Evolutionary conservation across 2,329 filamentous ascomycete species (phyloP).

Genomic region (Metarhizium sp.): DNA sequence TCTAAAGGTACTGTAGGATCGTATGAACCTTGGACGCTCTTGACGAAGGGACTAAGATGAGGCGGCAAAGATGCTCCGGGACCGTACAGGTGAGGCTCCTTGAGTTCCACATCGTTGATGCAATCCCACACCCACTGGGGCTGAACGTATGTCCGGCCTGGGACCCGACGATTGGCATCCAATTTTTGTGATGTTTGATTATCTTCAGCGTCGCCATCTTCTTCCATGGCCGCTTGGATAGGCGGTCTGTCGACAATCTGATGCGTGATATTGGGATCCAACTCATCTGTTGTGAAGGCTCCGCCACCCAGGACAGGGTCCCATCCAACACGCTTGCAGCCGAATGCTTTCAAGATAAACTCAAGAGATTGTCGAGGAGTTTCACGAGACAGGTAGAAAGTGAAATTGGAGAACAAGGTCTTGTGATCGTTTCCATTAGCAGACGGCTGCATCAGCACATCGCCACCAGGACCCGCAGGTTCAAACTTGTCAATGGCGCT

Average conservation of each 20-base stretch:
- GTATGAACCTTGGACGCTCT: constrained; percentile 76
- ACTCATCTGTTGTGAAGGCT: constrained; percentile 83
- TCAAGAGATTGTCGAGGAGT: constrained; percentile 84
- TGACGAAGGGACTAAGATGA: constrained; percentile 93
- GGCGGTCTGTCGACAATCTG: constrained; percentile 90
- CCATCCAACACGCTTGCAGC: constrained; percentile 94
- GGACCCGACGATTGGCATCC: constrained; percentile 61
- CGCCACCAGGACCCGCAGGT: constrained; percentile 72
- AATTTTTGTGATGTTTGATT: constrained; percentile 54
- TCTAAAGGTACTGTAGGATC: constrained; percentile 80
- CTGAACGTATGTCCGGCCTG: constrained; percentile 88
- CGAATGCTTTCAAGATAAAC: constrained; percentile 87
- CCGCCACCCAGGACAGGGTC: constrained; percentile 84
- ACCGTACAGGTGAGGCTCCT: constrained; percentile 78
- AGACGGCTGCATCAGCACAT: constrained; percentile 73
- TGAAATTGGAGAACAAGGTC: constrained; percentile 78
- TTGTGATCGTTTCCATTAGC: constrained; percentile 56
- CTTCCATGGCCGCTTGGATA: constrained; percentile 48
- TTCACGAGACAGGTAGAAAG: constrained; percentile 88
- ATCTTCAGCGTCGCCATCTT: constrained; percentile 42
- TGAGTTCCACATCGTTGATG: constrained; percentile 81
- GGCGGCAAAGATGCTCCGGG: constrained; percentile 86
- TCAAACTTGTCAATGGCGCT: constrained; percentile 86
- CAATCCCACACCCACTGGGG: constrained; percentile 99
- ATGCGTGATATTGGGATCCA: constrained; percentile 84